A percentile compares a stretch with the other conserved stretches of the same genome.
Conservation (phyloP, 148 eudicot genomes). For the Camellia lanceoleosa region DNA sequence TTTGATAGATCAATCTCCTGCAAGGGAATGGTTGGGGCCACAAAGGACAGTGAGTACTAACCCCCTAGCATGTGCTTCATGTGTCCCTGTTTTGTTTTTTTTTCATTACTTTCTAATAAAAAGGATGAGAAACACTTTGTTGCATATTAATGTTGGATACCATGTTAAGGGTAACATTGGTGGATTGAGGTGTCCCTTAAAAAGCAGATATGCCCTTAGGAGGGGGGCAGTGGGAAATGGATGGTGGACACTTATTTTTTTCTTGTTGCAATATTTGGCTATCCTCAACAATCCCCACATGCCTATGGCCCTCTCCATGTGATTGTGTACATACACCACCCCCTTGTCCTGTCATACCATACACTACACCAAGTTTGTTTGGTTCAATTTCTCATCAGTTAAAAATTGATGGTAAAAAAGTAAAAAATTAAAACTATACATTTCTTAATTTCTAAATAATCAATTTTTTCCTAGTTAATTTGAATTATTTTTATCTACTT, state of each 20-base stretch:
- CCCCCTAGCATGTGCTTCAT: constrained; percentile 1
- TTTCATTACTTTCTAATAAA: background rate
- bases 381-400: too few relatives aligned
- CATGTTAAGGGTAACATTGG: background rate
- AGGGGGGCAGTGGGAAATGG: background rate
- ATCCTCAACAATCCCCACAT: background rate
- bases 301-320: background rate
- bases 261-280: background rate
- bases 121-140: background rate
- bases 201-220: background rate
- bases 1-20: background rate
- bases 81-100: background rate
- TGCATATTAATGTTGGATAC: background rate
- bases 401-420: too few relatives aligned
- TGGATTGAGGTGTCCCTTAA: too few relatives aligned
- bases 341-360: background rate
- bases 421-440: too few relatives aligned
- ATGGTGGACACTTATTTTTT: background rate
- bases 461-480: too few relatives aligned
- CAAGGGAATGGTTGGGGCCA: background rate
- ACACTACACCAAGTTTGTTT: too few relatives aligned
- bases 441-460: too few relatives aligned
- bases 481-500: too few relatives aligned
- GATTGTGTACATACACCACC: background rate
- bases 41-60: background rate